Evolutionary conservation across 1,284 basidiomycete species (phyloP).

Genomic region (Cutaneotrichosporon cutaneum): DNA sequence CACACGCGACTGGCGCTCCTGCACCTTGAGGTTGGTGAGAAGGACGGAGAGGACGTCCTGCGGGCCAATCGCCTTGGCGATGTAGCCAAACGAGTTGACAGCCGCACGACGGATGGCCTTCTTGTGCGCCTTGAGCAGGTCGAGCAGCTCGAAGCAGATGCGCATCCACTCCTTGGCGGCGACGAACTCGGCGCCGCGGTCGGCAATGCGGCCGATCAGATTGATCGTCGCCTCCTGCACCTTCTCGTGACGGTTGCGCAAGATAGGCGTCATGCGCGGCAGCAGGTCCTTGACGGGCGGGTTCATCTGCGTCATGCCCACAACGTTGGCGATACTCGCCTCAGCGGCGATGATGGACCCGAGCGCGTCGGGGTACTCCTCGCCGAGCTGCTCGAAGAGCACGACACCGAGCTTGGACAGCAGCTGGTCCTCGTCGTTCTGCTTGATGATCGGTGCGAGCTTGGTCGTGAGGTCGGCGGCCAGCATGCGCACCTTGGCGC

Average conservation of each 20-base stretch:
- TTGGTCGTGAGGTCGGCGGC: constrained; percentile 95
- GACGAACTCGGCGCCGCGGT: constrained; percentile 96
- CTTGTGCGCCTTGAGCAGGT: constrained; percentile 97
- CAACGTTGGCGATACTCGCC: constrained; percentile 97
- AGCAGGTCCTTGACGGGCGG: constrained; percentile 97
- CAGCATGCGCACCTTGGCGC: constrained; percentile 97
- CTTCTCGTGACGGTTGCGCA: constrained; percentile 98
- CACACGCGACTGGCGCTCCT: constrained; percentile 98
- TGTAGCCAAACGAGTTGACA: constrained; percentile 99
- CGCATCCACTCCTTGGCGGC: constrained; percentile 99
- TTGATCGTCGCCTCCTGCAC: constrained; percentile 99
- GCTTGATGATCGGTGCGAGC: constrained; percentile 96
- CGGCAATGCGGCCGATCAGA: constrained; percentile 97
- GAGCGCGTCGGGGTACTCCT: constrained; percentile 98
- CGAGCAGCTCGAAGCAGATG: constrained; percentile 97
- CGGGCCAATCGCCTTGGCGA: constrained; percentile 97
- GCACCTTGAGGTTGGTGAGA: constrained; percentile 93
- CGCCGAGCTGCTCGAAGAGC: constrained; percentile 96
- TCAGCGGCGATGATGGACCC: constrained; percentile 98
- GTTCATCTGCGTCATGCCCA: constrained; percentile 99
- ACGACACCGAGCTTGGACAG: constrained; percentile 96
- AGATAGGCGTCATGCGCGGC: constrained; percentile 98
- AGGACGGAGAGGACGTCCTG: constrained; percentile 97
- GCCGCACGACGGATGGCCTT: constrained; percentile 97
- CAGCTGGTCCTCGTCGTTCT: constrained; percentile 93